Percentiles rank a stretch among this genome's conserved stretches.
Evolutionary conservation across 106 monocot genomes (phyloP).

Genomic region (Amphibolis antarctica): DNA sequence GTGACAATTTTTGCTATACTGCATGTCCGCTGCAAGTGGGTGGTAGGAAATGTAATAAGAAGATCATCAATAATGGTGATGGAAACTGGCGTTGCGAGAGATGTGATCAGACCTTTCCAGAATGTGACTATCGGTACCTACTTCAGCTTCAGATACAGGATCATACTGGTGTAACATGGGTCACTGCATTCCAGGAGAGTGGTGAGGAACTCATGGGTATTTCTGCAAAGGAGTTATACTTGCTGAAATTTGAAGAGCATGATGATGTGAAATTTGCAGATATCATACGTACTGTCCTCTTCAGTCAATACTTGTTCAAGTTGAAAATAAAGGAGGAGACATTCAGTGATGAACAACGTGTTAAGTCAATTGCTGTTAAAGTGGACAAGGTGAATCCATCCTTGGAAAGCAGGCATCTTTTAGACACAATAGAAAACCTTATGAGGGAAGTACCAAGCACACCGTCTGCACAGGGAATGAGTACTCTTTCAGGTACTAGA

Average conservation of each 20-base stretch:
- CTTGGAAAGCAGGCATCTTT: slow-evolving; percentile 47
- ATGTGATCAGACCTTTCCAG: slow-evolving; percentile 56
- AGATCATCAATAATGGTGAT: slow-evolving; percentile 88
- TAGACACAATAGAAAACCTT: slow-evolving; percentile 39
- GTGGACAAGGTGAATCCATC: slow-evolving; percentile 64
- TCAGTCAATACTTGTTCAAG: slow-evolving; percentile 58
- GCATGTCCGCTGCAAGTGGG: slow-evolving; percentile 54
- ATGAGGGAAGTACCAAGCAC: slow-evolving; percentile 23
- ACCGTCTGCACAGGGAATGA: slow-evolving; percentile 2
- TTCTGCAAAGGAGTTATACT: slow-evolving; percentile 53
- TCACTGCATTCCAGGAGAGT: slow-evolving; percentile 73
- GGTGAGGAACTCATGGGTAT: slow-evolving; percentile 71
- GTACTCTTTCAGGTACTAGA: slow-evolving; percentile 8
- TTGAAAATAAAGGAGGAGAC: slow-evolving; percentile 82
- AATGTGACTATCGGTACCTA: slow-evolving; percentile 80
- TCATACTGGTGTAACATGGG: slow-evolving; percentile 68
- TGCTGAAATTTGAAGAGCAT: slow-evolving; percentile 61
- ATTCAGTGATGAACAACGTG: slow-evolving; percentile 62
- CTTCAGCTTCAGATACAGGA: slow-evolving; percentile 76
- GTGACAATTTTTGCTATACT: slow-evolving; percentile 74
- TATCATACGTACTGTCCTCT: slow-evolving; percentile 37
- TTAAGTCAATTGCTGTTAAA: slow-evolving; percentile 65
- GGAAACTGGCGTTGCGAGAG: slow-evolving; percentile 82
- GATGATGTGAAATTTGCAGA: slow-evolving; percentile 64
- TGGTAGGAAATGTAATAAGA: slow-evolving; percentile 68